phyloP scores from a whole-genome alignment of 176 grass and related monocot genomes.

The Oryza brachyantha region DNA sequence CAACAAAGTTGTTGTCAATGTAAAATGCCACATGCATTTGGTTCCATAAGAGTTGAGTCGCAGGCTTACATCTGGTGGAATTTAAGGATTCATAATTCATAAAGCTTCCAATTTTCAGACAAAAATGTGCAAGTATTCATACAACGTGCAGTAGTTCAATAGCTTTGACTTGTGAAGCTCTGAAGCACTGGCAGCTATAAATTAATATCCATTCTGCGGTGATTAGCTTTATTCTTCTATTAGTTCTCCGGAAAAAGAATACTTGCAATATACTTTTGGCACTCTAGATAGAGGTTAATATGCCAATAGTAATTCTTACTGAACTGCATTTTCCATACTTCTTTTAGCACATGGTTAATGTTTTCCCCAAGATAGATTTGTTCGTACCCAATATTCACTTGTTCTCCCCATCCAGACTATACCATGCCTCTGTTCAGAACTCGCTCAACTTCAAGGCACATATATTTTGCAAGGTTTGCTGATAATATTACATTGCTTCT shows the following conservation, averaged over 20 bases:
- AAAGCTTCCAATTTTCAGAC: neutral
- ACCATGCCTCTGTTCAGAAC: conserved; percentile 92
- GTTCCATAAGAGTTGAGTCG: neutral
- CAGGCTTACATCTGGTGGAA: neutral
- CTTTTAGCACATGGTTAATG: conserved; percentile 5
- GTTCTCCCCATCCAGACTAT: conserved; percentile 67
- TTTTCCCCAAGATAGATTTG: neutral
- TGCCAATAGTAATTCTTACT: conserved; percentile 19
- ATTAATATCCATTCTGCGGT: neutral
- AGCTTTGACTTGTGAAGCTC: neutral
- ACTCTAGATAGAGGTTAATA: conserved; percentile 3
- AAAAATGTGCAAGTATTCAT: neutral
- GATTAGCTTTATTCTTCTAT: neutral
- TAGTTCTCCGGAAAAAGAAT: neutral
- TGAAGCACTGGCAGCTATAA: neutral
- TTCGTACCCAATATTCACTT: conserved; percentile 30
- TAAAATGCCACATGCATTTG: neutral
- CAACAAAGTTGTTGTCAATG: neutral
- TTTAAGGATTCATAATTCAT: neutral
- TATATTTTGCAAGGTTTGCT: conserved; percentile 98
- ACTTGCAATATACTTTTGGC: conserved; percentile 5
- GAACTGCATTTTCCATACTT: neutral
- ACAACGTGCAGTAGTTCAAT: neutral
- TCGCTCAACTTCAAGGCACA: conserved; percentile 99
- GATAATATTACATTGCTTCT: neutral